Evolutionary conservation across 2,329 filamentous ascomycete genomes (phyloP).

Genomic region (Aspergillus candidus): DNA sequence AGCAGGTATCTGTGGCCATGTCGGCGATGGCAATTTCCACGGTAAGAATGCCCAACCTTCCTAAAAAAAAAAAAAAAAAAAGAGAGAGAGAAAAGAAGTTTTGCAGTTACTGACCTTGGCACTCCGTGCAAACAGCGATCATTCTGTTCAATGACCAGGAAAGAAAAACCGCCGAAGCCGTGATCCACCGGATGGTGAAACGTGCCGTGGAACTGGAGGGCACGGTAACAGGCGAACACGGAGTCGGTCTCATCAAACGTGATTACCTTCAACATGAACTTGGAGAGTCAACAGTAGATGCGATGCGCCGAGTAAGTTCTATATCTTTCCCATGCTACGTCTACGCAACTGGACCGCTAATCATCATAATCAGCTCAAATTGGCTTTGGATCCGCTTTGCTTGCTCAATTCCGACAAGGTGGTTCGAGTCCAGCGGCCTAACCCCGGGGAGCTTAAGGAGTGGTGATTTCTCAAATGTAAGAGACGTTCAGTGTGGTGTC

Average conservation of each 20-base stretch:
- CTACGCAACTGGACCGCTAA: conserved; percentile 12
- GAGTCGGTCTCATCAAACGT: conserved; percentile 63
- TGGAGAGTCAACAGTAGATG: conserved; percentile 54
- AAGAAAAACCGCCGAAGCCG: conserved; percentile 48
- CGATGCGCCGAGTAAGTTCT: conserved; percentile 56
- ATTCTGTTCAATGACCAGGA: conserved; percentile 56
- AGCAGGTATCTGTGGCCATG: conserved; percentile 64
- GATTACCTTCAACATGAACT: conserved; percentile 60
- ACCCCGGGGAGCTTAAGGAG: conserved; percentile 43
- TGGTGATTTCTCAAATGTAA: conserved; percentile 29
- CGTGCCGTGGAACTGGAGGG: conserved; percentile 64
- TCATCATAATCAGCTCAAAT: conserved; percentile 47
- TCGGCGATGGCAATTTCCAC: conserved; percentile 71
- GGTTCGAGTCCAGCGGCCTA: conserved; percentile 49
- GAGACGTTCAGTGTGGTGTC: neutral
- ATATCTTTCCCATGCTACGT: neutral
- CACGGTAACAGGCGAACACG: conserved; percentile 67
- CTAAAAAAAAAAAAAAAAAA: neutral
- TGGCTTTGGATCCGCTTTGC: conserved; percentile 60
- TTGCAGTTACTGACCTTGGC: neutral
- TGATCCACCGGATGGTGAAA: conserved; percentile 65
- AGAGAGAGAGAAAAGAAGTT: too few species aligned
- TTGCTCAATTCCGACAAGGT: conserved; percentile 61
- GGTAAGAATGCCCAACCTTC: conserved; percentile 35
- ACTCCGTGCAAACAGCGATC: conserved; percentile 42